These are phyloP conservation scores for Cordyceps militaris DNA, from an alignment of 2,329 filamentous ascomycete species.

Conservation along the genomic window DNA sequence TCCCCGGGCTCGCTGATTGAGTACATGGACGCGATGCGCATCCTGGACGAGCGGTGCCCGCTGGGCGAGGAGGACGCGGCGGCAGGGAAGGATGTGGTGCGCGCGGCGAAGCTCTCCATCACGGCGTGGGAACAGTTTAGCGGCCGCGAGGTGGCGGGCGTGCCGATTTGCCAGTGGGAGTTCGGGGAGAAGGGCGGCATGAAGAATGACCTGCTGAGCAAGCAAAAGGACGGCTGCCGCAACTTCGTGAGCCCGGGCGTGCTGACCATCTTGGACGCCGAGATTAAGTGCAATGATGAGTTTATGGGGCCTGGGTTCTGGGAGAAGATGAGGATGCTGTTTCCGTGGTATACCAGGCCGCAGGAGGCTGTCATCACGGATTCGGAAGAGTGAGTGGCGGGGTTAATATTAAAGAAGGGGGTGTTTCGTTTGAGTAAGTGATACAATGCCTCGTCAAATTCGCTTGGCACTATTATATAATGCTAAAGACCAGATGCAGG, in stretches of 20 bases:
- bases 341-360: not conserved
- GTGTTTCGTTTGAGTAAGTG: too few species aligned
- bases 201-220: not conserved
- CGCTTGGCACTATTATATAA: too few species aligned
- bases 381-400: not conserved
- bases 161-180: slow-evolving; percentile 13
- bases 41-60: slow-evolving; percentile 8
- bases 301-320: not conserved
- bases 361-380: not conserved
- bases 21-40: slow-evolving; percentile 13
- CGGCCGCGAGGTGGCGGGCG: slow-evolving; percentile 12
- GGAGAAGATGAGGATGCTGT: not conserved
- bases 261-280: too few species aligned
- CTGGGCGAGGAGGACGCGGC: not conserved
- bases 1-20: slow-evolving; percentile 12
- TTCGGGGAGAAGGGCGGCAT: slow-evolving; percentile 8
- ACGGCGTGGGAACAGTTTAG: slow-evolving; percentile 4
- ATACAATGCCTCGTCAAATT: too few species aligned
- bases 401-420: too few species aligned
- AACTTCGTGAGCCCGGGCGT: not conserved
- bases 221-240: not conserved
- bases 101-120: not conserved
- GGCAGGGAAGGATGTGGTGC: not conserved
- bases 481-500: too few species aligned
- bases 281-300: not conserved